Conservation (phyloP, 2,329 filamentous ascomycete species). For the Hypoxylon sp. region DNA sequence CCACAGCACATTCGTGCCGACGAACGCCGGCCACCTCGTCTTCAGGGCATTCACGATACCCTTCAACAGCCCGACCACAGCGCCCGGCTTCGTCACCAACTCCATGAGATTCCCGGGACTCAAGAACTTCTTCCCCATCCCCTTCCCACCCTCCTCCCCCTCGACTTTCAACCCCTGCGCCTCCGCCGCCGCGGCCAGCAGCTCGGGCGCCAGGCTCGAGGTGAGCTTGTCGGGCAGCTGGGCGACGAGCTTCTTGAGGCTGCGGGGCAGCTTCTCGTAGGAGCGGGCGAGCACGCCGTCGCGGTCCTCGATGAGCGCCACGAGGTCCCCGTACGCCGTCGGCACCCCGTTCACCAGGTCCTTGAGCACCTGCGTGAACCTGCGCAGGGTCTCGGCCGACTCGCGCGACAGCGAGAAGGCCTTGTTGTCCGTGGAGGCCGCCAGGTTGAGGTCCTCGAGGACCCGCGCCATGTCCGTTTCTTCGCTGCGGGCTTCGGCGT, state of each 20-base stretch:
- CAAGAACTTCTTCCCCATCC: conserved; percentile 76
- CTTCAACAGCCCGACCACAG: conserved; percentile 84
- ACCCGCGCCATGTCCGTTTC: conserved; percentile 81
- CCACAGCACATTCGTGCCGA: conserved; percentile 93
- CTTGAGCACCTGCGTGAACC: conserved; percentile 91
- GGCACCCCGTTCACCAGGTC: conserved; percentile 94
- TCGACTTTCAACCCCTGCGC: conserved; percentile 72
- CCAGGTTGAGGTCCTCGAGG: conserved; percentile 86
- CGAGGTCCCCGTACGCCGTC: conserved; percentile 93
- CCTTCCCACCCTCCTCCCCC: conserved; percentile 68
- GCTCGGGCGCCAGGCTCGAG: conserved; percentile 80
- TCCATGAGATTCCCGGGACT: conserved; percentile 81
- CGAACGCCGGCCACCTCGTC: conserved; percentile 88
- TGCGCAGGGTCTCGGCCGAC: conserved; percentile 82
- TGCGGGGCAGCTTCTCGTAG: conserved; percentile 79
- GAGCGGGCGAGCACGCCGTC: conserved; percentile 72
- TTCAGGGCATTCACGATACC: conserved; percentile 93
- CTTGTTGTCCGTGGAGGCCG: conserved; percentile 83
- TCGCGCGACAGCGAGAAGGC: conserved; percentile 88
- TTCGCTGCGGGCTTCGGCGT: conserved; percentile 68
- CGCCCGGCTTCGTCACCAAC: conserved; percentile 87
- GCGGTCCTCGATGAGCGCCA: conserved; percentile 70
- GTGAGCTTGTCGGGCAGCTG: conserved; percentile 87
- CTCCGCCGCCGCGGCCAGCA: conserved; percentile 84
- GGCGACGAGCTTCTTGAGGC: conserved; percentile 88